These are phyloP conservation scores for Coniella lustricola DNA, from an alignment of 2,329 filamentous ascomycete species.

Conservation along the genomic window DNA sequence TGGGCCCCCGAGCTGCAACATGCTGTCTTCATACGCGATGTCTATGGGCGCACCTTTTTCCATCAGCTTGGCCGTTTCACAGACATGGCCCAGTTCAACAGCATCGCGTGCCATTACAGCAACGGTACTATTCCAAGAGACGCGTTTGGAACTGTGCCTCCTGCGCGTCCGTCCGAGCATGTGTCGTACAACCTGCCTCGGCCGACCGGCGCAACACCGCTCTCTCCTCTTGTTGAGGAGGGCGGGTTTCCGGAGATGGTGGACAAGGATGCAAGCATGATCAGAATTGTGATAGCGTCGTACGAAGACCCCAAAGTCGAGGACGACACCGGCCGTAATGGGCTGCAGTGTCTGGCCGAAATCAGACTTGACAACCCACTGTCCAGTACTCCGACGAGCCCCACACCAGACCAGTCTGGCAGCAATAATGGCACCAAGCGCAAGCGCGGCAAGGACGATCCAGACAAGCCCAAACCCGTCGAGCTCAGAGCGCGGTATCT, in stretches of 20 bases:
- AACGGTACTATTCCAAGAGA: constrained; percentile 32
- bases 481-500: constrained; percentile 21
- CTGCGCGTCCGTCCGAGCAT: constrained; percentile 16
- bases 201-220: constrained; percentile 13
- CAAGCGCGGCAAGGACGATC: constrained; percentile 28
- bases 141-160: constrained; percentile 37
- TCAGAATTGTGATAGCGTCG: constrained; percentile 30
- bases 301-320: constrained; percentile 28
- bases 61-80: constrained; percentile 31
- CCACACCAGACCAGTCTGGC: constrained; percentile 19
- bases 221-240: constrained; percentile 17
- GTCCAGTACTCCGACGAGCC: constrained; percentile 7
- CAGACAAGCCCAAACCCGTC: constrained; percentile 19
- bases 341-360: constrained; percentile 51
- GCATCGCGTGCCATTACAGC: constrained; percentile 18
- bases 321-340: constrained; percentile 45
- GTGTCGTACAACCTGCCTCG: constrained; percentile 1
- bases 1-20: constrained; percentile 13
- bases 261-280: constrained; percentile 28
- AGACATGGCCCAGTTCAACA: constrained; percentile 26
- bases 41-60: constrained; percentile 47
- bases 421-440: constrained; percentile 28
- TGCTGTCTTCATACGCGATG: constrained; percentile 26
- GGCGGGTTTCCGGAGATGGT: constrained; percentile 19
- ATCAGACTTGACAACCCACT: constrained; percentile 34